Base-by-base conservation (phyloP, 768 basidiomycete species). In the Guyanaporus albipodus region DNA sequence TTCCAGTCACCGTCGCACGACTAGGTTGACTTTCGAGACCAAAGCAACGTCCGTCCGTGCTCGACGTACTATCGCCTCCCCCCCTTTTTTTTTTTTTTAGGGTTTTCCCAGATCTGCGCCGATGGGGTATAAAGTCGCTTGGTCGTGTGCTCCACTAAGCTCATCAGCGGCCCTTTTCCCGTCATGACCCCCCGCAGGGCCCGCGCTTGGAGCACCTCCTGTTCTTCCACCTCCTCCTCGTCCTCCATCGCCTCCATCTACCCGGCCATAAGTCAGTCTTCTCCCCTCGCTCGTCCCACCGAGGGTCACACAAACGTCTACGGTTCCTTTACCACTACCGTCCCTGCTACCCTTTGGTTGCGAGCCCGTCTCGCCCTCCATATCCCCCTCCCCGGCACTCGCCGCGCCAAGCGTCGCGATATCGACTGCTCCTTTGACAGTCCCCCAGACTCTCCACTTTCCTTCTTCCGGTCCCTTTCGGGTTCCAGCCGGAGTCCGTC, bases 251-350 rank as follows among this genome's bases (percentile, higher is more conserved):
- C 43, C 32, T 63, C 44, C 46, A 63, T 51, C 51, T 61, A 55
- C 35, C 45, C 42, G 10, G 51, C 29, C 58, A 60, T 61, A 33
- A 52, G 29, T 35, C 66, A 50, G 39, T 42, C 24, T 35, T 58
- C 55, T 47, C 49, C 41, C 19, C 66, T 28, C 27, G 56, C 65
- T 19, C 53, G 57, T 22, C 60, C 51, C 52, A 46, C 41, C n/a
- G 41, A 59, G 27, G 66, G 64, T 10, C 36, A 44, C 22, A 40
- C 63, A 8, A 58, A 61, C 26, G 66, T 61, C 26, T 56, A 60
- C 32, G 73, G 72, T 27, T 68, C 74, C 9, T 75, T 75, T 41
- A 64, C 70, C 2, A 68, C 72, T 0, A 73, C 72, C 0, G 43
- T 53, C 15, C 59, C 69, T n/a, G 70, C 70, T 14, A 38, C 53